phyloP scores from a whole-genome alignment of 805 yeast genomes.

The Sugiyamaella valdiviana region DNA sequence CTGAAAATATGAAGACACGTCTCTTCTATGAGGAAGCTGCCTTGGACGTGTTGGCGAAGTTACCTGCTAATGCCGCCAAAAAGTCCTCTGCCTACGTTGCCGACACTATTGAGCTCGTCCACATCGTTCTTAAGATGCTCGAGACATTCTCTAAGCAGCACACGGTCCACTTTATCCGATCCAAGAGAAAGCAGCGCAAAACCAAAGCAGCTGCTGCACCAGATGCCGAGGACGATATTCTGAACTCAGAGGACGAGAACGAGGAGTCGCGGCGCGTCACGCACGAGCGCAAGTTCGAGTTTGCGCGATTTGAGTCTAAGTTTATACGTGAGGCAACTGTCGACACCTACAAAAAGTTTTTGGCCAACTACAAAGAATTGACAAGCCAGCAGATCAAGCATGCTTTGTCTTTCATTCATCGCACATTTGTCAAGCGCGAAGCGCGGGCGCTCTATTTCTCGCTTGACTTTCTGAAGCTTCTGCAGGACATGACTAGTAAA shows the following conservation, averaged over 20 bases:
- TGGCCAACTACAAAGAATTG: constrained; percentile 58
- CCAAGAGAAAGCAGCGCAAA: constrained; percentile 37
- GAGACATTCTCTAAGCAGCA: constrained; percentile 60
- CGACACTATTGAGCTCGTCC: constrained; percentile 58
- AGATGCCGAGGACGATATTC: constrained; percentile 14
- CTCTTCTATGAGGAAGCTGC: constrained; percentile 64
- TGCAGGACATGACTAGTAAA: constrained; percentile 49
- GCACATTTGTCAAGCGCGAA: constrained; percentile 59
- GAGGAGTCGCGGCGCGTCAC: constrained; percentile 29
- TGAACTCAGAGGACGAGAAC: constrained; percentile 14
- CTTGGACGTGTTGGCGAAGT: constrained; percentile 46
- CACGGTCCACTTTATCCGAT: constrained; percentile 42
- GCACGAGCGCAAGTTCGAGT: constrained; percentile 45
- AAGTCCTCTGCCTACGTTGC: constrained; percentile 58
- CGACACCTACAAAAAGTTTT: constrained; percentile 55
- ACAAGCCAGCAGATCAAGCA: constrained; percentile 53
- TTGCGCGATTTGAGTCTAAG: constrained; percentile 36
- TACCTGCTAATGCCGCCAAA: constrained; percentile 60
- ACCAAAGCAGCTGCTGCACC: constrained; percentile 10
- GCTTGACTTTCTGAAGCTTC: constrained; percentile 61
- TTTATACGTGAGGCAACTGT: constrained; percentile 57
- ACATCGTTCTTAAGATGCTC: constrained; percentile 57
- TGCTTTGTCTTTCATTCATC: constrained; percentile 63
- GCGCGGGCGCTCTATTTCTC: constrained; percentile 54
- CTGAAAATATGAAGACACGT: constrained; percentile 56